These are phyloP conservation scores for Mimosa bimucronata DNA, from an alignment of 306 rosid genomes.

Conservation along the genomic window DNA sequence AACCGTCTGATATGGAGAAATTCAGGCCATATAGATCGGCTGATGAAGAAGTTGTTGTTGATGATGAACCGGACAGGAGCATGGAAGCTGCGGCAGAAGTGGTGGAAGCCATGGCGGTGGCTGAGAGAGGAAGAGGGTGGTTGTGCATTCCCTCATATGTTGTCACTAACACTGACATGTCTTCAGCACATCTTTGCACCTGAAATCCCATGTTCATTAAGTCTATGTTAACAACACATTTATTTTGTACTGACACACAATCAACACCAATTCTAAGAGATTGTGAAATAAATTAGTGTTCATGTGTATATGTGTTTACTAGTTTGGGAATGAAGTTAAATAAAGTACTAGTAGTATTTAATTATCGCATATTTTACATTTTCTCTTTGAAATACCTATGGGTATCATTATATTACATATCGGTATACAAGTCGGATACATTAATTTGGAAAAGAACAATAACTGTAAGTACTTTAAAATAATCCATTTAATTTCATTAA, in stretches of 20 bases:
- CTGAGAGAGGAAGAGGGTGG: slow-evolving; percentile 81
- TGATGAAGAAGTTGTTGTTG: slow-evolving; percentile 26
- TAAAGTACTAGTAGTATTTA: no score
- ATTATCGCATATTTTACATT: no score
- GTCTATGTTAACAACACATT: not conserved
- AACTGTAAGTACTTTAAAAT: no score
- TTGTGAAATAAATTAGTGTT: not conserved
- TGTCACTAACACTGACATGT: slow-evolving; percentile 70
- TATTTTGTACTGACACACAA: not conserved
- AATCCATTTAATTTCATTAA: no score
- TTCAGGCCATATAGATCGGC: slow-evolving; percentile 58
- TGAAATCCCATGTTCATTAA: slow-evolving; percentile 16
- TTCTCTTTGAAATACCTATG: no score
- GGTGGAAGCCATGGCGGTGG: slow-evolving; percentile 91
- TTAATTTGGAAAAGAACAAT: no score
- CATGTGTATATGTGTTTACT: not conserved
- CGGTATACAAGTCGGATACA: no score
- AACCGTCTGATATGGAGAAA: slow-evolving; percentile 52
- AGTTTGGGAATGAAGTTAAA: no score
- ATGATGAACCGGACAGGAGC: slow-evolving; percentile 68
- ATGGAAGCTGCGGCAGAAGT: slow-evolving; percentile 86
- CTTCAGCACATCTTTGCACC: slow-evolving; percentile 86
- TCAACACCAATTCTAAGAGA: not conserved
- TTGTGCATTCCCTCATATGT: slow-evolving; percentile 87
- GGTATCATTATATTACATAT: no score